Evolutionary conservation across 169 alveolate species (phyloP), one percentile per base, ranked within the genome.

Genomic region (Eimeria praecox): DNA sequence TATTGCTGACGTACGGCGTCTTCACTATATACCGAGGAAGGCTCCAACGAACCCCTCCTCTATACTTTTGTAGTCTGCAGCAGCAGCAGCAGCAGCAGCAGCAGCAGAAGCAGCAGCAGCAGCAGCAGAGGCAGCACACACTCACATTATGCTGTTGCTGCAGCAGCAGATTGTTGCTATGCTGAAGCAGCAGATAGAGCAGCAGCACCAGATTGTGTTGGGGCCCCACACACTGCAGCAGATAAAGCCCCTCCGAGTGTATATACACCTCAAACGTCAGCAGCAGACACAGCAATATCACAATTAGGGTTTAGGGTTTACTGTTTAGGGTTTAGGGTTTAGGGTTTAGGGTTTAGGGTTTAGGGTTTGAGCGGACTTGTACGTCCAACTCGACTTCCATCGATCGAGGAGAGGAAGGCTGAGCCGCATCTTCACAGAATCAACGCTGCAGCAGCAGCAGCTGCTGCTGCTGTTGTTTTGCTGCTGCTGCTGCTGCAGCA

Each of bases 21-120:
- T 62, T n/a, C 16, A 90, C 90, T 62, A 90, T 71, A 52, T 52
- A 90, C 38, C 95, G 95, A 18, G 95, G 90, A 3, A 90, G 80
- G 20, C 88, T 66, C 54, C 80, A 90, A 27, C 95, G 95, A 35
- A 46, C 59, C 33, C 95, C 95, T 24, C 95, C 95, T 30, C 95
- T 27, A 62, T 90, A 90, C 66, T 82, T 52, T 59, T 80, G 77
- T 38, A 66, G 83, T 80, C 95, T 90, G 64, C 35, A 86, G 87
- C 87, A 77, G 56, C 40, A 35, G 80, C 46, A 69, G 80, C 80
- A n/a, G 80, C 80, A 69, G 80, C 44, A 69, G 44, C 40, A n/a
- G 44, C 40, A 18, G 44, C 80, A 69, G 44, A 3, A 69, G 40
- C 80, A n/a, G 80, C 75, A 69, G 3, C 80, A n/a, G 80, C 80